Base-by-base conservation (phyloP, 2,329 filamentous ascomycete genomes). In the Davidsoniella australis region DNA sequence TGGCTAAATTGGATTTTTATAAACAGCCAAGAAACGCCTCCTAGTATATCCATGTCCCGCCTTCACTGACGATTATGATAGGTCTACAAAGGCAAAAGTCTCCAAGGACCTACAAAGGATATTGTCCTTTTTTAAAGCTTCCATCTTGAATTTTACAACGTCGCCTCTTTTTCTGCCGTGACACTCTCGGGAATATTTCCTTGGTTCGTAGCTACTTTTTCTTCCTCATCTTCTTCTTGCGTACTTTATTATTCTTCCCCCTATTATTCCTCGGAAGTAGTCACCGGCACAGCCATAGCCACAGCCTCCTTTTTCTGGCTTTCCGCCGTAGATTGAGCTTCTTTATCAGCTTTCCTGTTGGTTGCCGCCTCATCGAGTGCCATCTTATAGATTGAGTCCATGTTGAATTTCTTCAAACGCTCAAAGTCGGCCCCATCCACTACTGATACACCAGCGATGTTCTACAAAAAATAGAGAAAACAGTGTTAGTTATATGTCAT, bases 371-470 rank as follows among this genome's bases (percentile, higher is more conserved):
- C 47, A 16, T 52, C 37, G n/a, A 52, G 18, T 14, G 52, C 54
- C 52, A 57, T 55, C 50, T 68, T 68, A 60, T 82, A 84, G 20
- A 89, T 72, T 62, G 86, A 83, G 50, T 80, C 76, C 38, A 93
- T 64, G 61, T 91, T 91, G 65, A 79, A 89, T 56, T 77, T 75
- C 65, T 85, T 88, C 53, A 88, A 68, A 43, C 69, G 68, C 45
- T 86, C 81, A 70, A 80, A 91, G 58, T 85, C 76, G 41, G 58
- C 60, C 12, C 75, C 71, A 53, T 78, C 76, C 3, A 91, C 81
- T 33, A 91, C 83, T 55, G 82, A 85, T 68, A 91, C 80, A 18
- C 85, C 83, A 58, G 80, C 82, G 39, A 85, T 72, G 49, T 77
- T 79, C 82, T 88, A 48, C 4, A 17, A 18, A 10, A 36, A 39